Evolutionary conservation across 1,284 basidiomycete species (phyloP).

Genomic region (Cutaneotrichosporon mucoides): DNA sequence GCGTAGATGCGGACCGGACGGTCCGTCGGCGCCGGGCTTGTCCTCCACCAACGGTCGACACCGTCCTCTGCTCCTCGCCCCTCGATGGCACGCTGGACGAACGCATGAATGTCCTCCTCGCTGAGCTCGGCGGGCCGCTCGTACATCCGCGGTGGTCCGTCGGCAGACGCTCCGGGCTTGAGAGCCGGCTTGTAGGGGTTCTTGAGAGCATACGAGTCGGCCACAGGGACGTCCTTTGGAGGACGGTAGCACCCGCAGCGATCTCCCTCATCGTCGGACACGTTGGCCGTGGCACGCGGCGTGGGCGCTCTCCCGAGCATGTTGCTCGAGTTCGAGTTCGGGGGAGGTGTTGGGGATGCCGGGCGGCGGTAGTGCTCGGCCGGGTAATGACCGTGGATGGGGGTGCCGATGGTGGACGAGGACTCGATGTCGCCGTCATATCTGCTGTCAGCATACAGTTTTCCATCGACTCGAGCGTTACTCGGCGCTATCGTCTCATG

Average conservation of each 20-base stretch:
- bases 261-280: constrained; percentile 15
- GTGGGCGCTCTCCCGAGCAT: constrained; percentile 33
- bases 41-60: constrained; percentile 63
- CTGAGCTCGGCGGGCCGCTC: constrained; percentile 39
- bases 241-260: constrained; percentile 13
- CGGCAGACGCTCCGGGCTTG: constrained; percentile 14
- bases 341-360: constrained; percentile 52
- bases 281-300: constrained; percentile 27
- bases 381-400: constrained; percentile 26
- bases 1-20: constrained; percentile 89
- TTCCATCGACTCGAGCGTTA: too few species aligned
- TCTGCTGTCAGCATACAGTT: constrained; percentile 47
- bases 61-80: constrained; percentile 55
- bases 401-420: constrained; percentile 45
- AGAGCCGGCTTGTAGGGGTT: constrained; percentile 21
- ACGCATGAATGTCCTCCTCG: constrained; percentile 66
- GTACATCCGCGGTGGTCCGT: constrained; percentile 46
- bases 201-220: constrained; percentile 29
- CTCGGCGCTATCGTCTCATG: too few species aligned
- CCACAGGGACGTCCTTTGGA: constrained; percentile 28
- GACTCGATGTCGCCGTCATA: constrained; percentile 88
- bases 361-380: constrained; percentile 54
- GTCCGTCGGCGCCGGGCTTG: constrained; percentile 72
- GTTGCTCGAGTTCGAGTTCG: constrained; percentile 17
- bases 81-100: constrained; percentile 63